Percentiles rank a stretch among this genome's conserved stretches.
Evolutionary conservation across 2,329 filamentous ascomycete species (phyloP).

Genomic region (Biscogniauxia marginata): DNA sequence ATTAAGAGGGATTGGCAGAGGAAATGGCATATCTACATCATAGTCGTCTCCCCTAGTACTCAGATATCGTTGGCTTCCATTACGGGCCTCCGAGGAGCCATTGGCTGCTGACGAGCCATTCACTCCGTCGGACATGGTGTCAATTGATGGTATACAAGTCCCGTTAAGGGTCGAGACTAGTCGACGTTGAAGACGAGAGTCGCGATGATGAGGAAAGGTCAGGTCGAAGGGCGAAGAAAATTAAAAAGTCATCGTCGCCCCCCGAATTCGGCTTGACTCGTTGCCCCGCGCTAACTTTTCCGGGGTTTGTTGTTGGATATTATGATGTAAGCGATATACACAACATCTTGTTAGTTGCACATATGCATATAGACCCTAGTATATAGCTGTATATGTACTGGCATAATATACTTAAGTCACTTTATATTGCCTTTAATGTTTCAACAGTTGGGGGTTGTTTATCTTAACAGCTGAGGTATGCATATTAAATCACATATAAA

Average conservation of each 20-base stretch:
- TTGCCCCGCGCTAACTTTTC: neutral
- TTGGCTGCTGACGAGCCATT: conserved; percentile 35
- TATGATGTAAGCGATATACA: too few relatives aligned
- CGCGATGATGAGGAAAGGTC: neutral
- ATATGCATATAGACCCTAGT: too few relatives aligned
- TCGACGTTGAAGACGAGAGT: neutral
- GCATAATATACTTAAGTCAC: too few relatives aligned
- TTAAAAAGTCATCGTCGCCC: neutral
- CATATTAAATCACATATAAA: too few relatives aligned
- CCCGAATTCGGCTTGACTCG: neutral
- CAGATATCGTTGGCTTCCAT: conserved; percentile 48
- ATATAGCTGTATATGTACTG: too few relatives aligned
- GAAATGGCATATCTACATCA: conserved; percentile 40
- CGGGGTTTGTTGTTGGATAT: too few relatives aligned
- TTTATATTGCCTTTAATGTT: too few relatives aligned
- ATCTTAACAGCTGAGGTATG: too few relatives aligned
- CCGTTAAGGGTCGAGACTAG: neutral
- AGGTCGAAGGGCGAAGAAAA: neutral
- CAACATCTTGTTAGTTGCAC: too few relatives aligned
- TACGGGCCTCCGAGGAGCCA: conserved; percentile 38
- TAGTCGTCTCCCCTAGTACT: conserved; percentile 51
- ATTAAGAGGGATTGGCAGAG: conserved; percentile 8
- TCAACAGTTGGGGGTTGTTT: too few relatives aligned
- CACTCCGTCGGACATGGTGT: conserved; percentile 38
- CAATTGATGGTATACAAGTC: neutral